phyloP scores from a whole-genome alignment of 2,329 filamentous ascomycete species.

The Ophiostoma triangulosporum region DNA sequence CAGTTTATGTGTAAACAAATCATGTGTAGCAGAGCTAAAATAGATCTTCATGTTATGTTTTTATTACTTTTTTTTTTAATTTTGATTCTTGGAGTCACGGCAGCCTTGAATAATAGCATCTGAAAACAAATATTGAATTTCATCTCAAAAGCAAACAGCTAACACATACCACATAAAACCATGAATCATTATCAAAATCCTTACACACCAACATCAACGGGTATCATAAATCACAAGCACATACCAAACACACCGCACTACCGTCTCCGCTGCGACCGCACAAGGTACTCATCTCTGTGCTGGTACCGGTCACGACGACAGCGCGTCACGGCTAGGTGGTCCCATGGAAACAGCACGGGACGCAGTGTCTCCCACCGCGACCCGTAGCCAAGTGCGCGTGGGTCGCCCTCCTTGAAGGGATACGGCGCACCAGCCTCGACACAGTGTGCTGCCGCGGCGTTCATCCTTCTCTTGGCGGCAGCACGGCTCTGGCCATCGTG shows the following conservation, averaged over 20 bases:
- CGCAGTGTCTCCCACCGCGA: constrained; percentile 13
- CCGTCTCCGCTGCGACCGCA: constrained; percentile 5
- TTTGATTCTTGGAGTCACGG: no score
- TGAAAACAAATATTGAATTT: no score
- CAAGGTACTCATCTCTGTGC: constrained; percentile 14
- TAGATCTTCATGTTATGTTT: no score
- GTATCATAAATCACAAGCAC: not conserved
- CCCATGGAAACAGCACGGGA: constrained; percentile 14
- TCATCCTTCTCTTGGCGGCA: not conserved
- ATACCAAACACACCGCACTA: not conserved
- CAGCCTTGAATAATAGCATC: no score
- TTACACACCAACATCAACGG: not conserved
- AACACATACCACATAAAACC: no score
- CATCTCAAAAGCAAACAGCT: no score
- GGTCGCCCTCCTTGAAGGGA: constrained; percentile 10
- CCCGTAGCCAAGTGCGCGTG: constrained; percentile 13
- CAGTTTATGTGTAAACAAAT: no score
- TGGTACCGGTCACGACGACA: constrained; percentile 11
- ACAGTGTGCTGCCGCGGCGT: not conserved
- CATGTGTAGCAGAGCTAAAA: no score
- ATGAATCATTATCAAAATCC: no score
- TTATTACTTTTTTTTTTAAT: no score
- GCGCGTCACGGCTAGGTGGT: constrained; percentile 10
- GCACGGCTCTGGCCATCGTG: no score
- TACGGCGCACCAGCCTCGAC: constrained; percentile 3